Percentiles rank a stretch among this genome's conserved stretches.
Evolutionary conservation across 371 early-diverging fungal species (phyloP).

Genomic region (Mortierella sp.): DNA sequence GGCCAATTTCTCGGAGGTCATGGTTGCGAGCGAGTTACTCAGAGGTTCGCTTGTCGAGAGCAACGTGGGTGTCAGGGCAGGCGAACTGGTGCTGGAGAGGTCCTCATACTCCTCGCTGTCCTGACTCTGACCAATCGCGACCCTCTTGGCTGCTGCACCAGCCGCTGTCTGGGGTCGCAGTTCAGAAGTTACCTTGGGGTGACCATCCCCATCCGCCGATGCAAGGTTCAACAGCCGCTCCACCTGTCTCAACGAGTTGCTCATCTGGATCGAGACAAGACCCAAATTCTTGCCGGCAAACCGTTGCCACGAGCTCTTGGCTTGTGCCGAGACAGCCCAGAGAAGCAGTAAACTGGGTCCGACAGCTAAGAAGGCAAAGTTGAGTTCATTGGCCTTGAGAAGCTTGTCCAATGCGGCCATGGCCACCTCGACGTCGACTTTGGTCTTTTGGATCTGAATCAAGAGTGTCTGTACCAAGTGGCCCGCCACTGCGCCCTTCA

Average conservation of each 20-base stretch:
- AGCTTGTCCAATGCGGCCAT: slow-evolving; percentile 96
- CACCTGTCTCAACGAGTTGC: slow-evolving; percentile 40
- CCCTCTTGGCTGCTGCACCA: neutral
- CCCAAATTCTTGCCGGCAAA: slow-evolving; percentile 37
- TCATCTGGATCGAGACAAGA: slow-evolving; percentile 47
- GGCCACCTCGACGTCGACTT: slow-evolving; percentile 93
- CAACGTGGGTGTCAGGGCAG: neutral
- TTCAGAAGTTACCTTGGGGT: neutral
- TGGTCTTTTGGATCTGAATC: slow-evolving; percentile 93
- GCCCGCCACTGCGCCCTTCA: slow-evolving; percentile 56
- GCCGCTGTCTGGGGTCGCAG: neutral
- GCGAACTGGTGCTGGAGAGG: slow-evolving; percentile 4
- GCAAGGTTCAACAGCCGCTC: slow-evolving; percentile 48
- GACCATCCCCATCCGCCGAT: slow-evolving; percentile 20
- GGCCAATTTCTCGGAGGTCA: slow-evolving; percentile 27
- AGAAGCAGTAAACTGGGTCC: slow-evolving; percentile 75
- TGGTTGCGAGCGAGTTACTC: slow-evolving; percentile 8
- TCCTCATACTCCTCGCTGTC: slow-evolving; percentile 33
- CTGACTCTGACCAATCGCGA: neutral
- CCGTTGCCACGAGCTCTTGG: slow-evolving; percentile 58
- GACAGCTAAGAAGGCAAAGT: slow-evolving; percentile 91
- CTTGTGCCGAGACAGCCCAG: slow-evolving; percentile 67
- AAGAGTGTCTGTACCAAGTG: slow-evolving; percentile 88
- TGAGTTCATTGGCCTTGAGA: slow-evolving; percentile 94
- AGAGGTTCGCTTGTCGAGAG: slow-evolving; percentile 7